Evolutionary conservation across 2,329 filamentous ascomycete species (phyloP).

Genomic region (Pseudogymnoascus sp.): DNA sequence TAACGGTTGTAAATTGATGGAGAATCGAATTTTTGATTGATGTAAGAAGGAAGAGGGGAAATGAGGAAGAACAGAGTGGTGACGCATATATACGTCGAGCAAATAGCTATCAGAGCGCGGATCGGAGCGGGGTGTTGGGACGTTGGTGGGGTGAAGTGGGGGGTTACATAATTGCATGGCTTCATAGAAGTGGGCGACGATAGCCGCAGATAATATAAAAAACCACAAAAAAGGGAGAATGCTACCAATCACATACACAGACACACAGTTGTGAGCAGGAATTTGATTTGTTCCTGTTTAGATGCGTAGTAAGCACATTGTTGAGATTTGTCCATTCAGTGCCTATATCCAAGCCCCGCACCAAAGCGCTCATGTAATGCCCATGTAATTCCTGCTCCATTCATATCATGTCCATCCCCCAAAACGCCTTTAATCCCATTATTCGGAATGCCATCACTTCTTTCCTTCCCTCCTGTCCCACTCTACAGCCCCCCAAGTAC

Average conservation of each 20-base stretch:
- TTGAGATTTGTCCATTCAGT: conserved; percentile 2
- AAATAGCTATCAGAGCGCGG: neutral
- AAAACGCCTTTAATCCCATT: conserved; percentile 6
- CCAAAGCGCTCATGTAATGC: conserved; percentile 1
- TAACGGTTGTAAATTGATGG: neutral
- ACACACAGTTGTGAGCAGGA: neutral
- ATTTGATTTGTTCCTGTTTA: neutral
- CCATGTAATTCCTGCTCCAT: neutral
- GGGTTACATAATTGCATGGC: conserved; percentile 5
- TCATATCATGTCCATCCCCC: neutral
- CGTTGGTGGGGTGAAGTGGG: neutral
- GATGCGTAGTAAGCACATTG: neutral
- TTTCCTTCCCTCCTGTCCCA: neutral
- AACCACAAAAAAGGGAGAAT: neutral
- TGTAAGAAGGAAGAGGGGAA: neutral
- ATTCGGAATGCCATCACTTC: neutral
- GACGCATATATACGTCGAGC: neutral
- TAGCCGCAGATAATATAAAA: conserved; percentile 1
- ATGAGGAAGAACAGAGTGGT: neutral
- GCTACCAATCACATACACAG: neutral
- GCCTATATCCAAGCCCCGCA: neutral
- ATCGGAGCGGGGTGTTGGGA: conserved; percentile 4
- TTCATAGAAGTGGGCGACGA: conserved; percentile 1
- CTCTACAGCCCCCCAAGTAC: conserved; percentile 42
- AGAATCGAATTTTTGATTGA: neutral